These are phyloP conservation scores for Myriosclerotinia duriaeana DNA, from an alignment of 2,329 filamentous ascomycete species.

Conservation along the genomic window DNA sequence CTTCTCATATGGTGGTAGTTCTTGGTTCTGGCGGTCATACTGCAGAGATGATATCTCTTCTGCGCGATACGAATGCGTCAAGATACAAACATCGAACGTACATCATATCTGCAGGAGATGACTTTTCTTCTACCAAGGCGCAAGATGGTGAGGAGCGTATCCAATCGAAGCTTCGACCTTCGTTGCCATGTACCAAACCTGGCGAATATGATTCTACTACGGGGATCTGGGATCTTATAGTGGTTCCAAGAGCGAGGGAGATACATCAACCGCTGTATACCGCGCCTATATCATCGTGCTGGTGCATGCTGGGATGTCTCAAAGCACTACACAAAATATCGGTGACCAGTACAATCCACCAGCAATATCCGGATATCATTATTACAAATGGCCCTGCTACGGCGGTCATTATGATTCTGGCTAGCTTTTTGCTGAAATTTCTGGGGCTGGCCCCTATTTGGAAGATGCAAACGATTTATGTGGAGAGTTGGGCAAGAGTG, in stretches of 20 bases:
- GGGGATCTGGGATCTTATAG: slow-evolving; percentile 48
- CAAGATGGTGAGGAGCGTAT: slow-evolving; percentile 58
- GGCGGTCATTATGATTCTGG: slow-evolving; percentile 71
- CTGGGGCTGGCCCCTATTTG: slow-evolving; percentile 53
- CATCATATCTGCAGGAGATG: slow-evolving; percentile 70
- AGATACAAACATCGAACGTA: slow-evolving; percentile 71
- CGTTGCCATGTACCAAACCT: slow-evolving; percentile 23
- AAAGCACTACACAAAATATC: slow-evolving; percentile 49
- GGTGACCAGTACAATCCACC: slow-evolving; percentile 37
- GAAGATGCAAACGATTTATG: slow-evolving; percentile 74
- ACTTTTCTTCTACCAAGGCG: slow-evolving; percentile 64
- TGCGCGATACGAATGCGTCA: slow-evolving; percentile 58
- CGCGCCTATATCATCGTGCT: slow-evolving; percentile 66
- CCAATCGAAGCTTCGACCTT: slow-evolving; percentile 33
- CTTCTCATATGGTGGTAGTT: slow-evolving; percentile 70
- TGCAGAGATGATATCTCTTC: slow-evolving; percentile 87
- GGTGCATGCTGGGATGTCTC: slow-evolving; percentile 64
- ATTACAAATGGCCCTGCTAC: slow-evolving; percentile 88
- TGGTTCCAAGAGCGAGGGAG: slow-evolving; percentile 71
- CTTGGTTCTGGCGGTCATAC: slow-evolving; percentile 94
- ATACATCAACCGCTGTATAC: slow-evolving; percentile 81
- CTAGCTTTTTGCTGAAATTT: slow-evolving; percentile 52
- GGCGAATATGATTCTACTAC: slow-evolving; percentile 29
- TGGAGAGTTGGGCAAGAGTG: slow-evolving; percentile 91
- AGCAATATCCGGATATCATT: slow-evolving; percentile 68